Evolutionary conservation across 2,329 filamentous ascomycete species (phyloP).

Genomic region (Mycocentrospora acerina): DNA sequence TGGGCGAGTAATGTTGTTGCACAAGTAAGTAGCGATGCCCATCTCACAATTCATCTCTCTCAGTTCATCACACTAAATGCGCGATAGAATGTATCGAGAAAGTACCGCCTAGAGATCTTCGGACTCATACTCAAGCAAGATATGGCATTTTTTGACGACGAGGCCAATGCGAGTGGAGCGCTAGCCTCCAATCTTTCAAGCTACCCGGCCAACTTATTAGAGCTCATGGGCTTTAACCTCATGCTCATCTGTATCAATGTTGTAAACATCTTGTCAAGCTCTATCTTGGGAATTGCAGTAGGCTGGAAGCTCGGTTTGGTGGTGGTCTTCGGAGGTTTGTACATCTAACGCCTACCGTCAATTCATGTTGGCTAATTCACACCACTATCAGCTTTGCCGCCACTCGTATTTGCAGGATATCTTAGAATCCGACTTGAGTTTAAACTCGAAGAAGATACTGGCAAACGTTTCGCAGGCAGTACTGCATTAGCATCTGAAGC

Average conservation of each 20-base stretch:
- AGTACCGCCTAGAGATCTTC: conserved; percentile 62
- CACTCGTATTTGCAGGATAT: conserved; percentile 62
- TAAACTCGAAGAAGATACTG: conserved; percentile 72
- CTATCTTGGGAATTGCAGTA: conserved; percentile 69
- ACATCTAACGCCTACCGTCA: no score
- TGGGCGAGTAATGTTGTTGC: conserved; percentile 49
- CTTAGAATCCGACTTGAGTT: conserved; percentile 89
- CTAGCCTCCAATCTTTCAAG: conserved; percentile 66
- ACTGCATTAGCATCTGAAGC: conserved; percentile 91
- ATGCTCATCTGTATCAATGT: conserved; percentile 80
- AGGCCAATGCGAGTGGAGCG: conserved; percentile 86
- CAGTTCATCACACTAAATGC: neutral
- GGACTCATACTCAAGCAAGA: conserved; percentile 88
- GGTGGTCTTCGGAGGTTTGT: conserved; percentile 73
- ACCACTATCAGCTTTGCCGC: conserved; percentile 15
- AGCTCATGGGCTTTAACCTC: conserved; percentile 82
- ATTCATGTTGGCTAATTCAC: neutral
- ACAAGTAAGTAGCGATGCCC: conserved; percentile 37
- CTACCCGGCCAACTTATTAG: conserved; percentile 84
- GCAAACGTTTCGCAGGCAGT: conserved; percentile 54
- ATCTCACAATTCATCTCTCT: no score
- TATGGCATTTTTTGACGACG: conserved; percentile 85
- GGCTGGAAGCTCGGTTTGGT: conserved; percentile 85
- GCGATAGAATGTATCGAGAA: conserved; percentile 25
- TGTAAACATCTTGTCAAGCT: conserved; percentile 76